phyloP scores from a whole-genome alignment of 208 protist species.

The Crithidia brevicula region DNA sequence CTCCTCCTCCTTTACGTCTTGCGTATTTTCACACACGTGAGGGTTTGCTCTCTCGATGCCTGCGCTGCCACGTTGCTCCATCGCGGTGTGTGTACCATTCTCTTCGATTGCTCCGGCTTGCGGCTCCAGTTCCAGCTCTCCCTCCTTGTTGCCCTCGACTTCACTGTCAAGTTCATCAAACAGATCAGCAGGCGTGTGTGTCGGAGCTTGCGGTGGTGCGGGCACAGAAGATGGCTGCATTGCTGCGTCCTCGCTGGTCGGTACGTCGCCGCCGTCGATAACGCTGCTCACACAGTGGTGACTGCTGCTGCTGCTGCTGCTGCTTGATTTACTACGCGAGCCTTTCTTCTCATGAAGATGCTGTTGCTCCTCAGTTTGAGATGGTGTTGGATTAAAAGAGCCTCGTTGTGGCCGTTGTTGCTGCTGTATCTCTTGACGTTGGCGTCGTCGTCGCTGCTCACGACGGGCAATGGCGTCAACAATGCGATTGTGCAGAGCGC shows the following conservation, averaged over 20 bases:
- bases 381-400: too few relatives aligned
- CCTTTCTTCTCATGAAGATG: too few relatives aligned
- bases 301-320: too few relatives aligned
- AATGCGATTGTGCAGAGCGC: slow-evolving; percentile 17
- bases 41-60: neutral
- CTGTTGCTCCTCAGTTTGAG: too few relatives aligned
- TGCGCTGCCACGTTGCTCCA: neutral
- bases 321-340: neutral
- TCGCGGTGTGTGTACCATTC: too few relatives aligned
- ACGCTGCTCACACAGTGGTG: too few relatives aligned
- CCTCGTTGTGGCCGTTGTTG: neutral
- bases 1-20: neutral
- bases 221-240: neutral
- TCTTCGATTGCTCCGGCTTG: neutral
- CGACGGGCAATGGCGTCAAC: slow-evolving; percentile 17
- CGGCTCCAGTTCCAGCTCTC: neutral
- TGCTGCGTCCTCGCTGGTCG: too few relatives aligned
- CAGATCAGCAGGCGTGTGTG: neutral
- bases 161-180: neutral
- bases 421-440: too few relatives aligned
- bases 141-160: neutral
- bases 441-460: slow-evolving; percentile 6
- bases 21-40: too few relatives aligned
- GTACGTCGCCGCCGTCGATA: neutral
- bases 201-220: neutral